A percentile compares a stretch with the other conserved stretches of the same genome.
Evolutionary conservation across 2,329 filamentous ascomycete genomes (phyloP).

Genomic region (Cercospora zeina): DNA sequence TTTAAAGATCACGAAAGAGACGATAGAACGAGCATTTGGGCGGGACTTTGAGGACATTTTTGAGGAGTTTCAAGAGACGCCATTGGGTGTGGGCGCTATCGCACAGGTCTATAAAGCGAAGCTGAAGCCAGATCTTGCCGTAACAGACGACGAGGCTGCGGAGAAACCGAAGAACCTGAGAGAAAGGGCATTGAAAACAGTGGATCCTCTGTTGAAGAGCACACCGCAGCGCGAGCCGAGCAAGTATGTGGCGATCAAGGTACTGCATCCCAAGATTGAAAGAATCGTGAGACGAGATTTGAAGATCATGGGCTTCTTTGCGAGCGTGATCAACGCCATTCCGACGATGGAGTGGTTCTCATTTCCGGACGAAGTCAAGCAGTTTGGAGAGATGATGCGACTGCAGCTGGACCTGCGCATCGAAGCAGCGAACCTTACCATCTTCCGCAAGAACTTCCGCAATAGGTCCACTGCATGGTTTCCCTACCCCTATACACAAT

Average conservation of each 20-base stretch:
- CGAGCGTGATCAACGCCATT: constrained; percentile 75
- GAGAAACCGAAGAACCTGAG: constrained; percentile 59
- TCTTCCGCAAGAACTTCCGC: constrained; percentile 88
- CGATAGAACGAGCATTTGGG: constrained; percentile 79
- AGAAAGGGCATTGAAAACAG: constrained; percentile 72
- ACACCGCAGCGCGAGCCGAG: constrained; percentile 83
- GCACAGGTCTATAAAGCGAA: constrained; percentile 97
- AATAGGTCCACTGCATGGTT: constrained; percentile 93
- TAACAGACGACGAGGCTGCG: constrained; percentile 60
- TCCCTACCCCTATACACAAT: constrained; percentile 88
- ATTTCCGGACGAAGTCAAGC: constrained; percentile 85
- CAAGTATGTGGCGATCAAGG: constrained; percentile 91
- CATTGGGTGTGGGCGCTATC: constrained; percentile 91
- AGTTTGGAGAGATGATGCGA: constrained; percentile 98
- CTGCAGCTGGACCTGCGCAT: constrained; percentile 95
- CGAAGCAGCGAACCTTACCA: constrained; percentile 83
- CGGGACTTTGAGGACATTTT: constrained; percentile 87
- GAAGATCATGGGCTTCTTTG: constrained; percentile 92
- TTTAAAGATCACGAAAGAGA: constrained; percentile 73
- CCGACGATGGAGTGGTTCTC: constrained; percentile 98
- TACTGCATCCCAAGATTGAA: constrained; percentile 89
- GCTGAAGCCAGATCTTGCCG: constrained; percentile 74
- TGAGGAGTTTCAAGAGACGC: constrained; percentile 87
- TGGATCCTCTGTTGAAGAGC: constrained; percentile 83
- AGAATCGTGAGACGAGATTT: constrained; percentile 86